Evolutionary conservation across 2,329 filamentous ascomycete species (phyloP), one percentile per base, ranked within the genome.

Genomic region (Stachybotrys chartarum): DNA sequence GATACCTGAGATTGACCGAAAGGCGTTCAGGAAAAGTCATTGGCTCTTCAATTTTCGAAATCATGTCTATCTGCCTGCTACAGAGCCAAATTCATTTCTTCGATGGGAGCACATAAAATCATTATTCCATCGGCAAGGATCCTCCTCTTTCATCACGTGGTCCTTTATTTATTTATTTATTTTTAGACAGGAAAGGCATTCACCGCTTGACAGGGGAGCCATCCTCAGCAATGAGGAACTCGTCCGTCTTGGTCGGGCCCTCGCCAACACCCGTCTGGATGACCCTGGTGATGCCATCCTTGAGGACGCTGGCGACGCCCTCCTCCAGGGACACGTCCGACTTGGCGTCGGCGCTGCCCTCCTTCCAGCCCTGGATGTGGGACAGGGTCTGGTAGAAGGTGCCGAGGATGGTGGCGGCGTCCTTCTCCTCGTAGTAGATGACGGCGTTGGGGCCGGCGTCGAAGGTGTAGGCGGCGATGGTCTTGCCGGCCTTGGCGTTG

Each of bases 361-460:
- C 77, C 69, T 84, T 86, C 91, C 85, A 97, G 45, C 90, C 90
- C 8, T 82, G 79, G n/a, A 86, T 79, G 31, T 77, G 71, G 1
- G 73, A 77, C 30, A 93, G 69, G 17, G 88, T 77, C 45, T 76
- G 75, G 75, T 90, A 88, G 73, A 99, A 88, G 1, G 86, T 82
- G 8, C 91, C 92, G 0, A 91, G 83, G 4, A 97, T 86, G 3
- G 80, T 72, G 47, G 81, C 79, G 59, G 85, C 81, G 63, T 96
- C 83, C 77, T 92, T 80, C 68, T 92, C 88, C 46, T 92, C 82
- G 68, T 96, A 97, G 78, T 99, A 99, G 52, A 99, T 85, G 52
- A 99, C 95, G 46, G 91, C 91, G 74, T 99, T 99, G 54, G 94
- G 94, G 53, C 94, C 94, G 0, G 94, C 94, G 68, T 99, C 94